These are phyloP conservation scores for Plasmodium gonderi DNA, from an alignment of 169 alveolate species.

Conservation along the genomic window DNA sequence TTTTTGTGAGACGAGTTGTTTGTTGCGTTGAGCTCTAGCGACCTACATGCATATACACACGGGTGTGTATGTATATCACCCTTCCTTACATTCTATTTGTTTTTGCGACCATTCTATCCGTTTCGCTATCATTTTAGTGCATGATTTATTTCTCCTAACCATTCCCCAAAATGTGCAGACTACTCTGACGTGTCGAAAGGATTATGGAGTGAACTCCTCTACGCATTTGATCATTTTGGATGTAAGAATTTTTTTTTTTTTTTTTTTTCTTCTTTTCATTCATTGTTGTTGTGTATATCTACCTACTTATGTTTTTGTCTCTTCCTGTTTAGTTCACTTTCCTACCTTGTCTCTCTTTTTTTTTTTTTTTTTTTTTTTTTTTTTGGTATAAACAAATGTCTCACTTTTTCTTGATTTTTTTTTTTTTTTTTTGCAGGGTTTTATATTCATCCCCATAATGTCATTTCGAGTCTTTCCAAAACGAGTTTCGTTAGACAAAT, in stretches of 20 bases:
- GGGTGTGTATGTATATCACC: not conserved
- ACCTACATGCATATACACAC: not conserved
- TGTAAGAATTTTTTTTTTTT: no score
- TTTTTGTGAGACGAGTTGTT: no score
- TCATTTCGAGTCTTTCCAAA: not conserved
- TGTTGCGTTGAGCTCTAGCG: not conserved
- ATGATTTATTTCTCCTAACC: not conserved
- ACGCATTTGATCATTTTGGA: slow-evolving; percentile 47
- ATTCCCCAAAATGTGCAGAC: not conserved
- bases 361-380: not conserved
- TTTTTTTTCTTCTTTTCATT: no score
- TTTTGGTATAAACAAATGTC: no score
- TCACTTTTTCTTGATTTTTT: not conserved
- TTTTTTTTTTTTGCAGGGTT: slow-evolving; percentile 9
- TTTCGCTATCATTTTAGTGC: not conserved
- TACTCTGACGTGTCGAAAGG: not conserved
- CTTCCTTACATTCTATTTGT: no score
- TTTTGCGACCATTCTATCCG: not conserved
- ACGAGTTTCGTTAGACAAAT: slow-evolving; percentile 28
- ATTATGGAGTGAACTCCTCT: slow-evolving; percentile 20
- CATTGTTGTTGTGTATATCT: not conserved
- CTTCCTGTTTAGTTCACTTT: not conserved
- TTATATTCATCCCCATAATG: slow-evolving; percentile 3
- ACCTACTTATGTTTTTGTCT: no score
- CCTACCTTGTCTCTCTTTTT: not conserved